Percentiles rank a stretch among this genome's conserved stretches.
Evolutionary conservation across 1,284 basidiomycete genomes (phyloP).

Genomic region (Takashimella koratensis): DNA sequence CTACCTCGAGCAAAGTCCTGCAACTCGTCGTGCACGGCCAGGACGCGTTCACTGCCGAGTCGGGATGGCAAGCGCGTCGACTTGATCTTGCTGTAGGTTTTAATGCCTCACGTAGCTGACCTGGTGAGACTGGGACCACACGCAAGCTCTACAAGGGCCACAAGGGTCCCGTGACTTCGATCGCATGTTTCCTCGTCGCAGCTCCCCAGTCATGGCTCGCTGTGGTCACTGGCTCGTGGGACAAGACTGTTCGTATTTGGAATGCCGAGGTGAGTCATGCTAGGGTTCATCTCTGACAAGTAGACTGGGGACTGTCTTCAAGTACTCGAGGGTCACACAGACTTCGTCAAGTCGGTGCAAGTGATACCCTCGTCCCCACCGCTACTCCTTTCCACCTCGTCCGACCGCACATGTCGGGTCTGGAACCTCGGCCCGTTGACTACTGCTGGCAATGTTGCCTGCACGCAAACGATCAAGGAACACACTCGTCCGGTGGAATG

Average conservation of each 20-base stretch:
- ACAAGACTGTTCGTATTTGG: slow-evolving; percentile 84
- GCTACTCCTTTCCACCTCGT: slow-evolving; percentile 78
- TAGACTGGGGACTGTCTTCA: slow-evolving; percentile 68
- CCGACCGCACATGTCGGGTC: slow-evolving; percentile 82
- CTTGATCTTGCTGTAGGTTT: slow-evolving; percentile 66
- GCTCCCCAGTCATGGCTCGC: slow-evolving; percentile 13
- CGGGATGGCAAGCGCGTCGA: slow-evolving; percentile 67
- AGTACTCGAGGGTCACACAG: slow-evolving; percentile 70
- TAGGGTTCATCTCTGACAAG: not conserved
- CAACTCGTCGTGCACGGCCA: slow-evolving; percentile 62
- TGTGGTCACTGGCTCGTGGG: slow-evolving; percentile 85
- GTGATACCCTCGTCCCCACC: slow-evolving; percentile 58
- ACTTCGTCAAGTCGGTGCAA: slow-evolving; percentile 79
- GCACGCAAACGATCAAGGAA: slow-evolving; percentile 44
- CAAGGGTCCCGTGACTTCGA: slow-evolving; percentile 75
- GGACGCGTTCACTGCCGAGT: slow-evolving; percentile 80
- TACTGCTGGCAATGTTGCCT: slow-evolving; percentile 61
- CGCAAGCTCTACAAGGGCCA: slow-evolving; percentile 73
- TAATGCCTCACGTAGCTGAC: not conserved
- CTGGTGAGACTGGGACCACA: slow-evolving; percentile 68
- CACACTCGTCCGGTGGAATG: slow-evolving; percentile 30
- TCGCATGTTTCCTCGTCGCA: slow-evolving; percentile 59
- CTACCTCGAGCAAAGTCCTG: slow-evolving; percentile 69
- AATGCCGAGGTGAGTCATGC: slow-evolving; percentile 59
- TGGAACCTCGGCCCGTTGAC: slow-evolving; percentile 59